Base-by-base conservation (phyloP, 2,329 filamentous ascomycete genomes). In the Rutstroemia sp. region DNA sequence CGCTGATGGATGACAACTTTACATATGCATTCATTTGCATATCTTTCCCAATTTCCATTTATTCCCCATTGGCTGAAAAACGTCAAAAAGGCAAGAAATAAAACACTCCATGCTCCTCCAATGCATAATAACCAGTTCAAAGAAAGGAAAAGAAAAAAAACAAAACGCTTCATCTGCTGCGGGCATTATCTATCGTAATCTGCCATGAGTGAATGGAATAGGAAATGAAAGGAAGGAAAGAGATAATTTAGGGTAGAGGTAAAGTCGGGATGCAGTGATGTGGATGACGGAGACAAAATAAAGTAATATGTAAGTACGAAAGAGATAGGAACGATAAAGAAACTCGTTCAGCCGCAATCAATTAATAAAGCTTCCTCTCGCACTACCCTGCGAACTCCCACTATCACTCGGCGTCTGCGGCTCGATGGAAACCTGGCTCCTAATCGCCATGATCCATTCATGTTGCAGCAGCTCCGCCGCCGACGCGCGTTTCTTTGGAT, bases 401-500 rank as follows among this genome's bases (percentile, higher is more conserved):
- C 58, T 63, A 42, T 86, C 83, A 63, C 81, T 85, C 14, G 83
- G 83, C 21, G 82, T 87, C 49, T 76, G 70, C 12, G 83, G 82
- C 63, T 86, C 82, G 30, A 86, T 81, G 12, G 67, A 64, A 7
- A 86, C 81, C 66, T 84, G 79, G 62, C 76, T 83, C 61, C 82
- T 77, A 58, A 86, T 86, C 38, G 76, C 77, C 75, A 83, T 80
- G 62, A 87, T 86, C 94, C 94, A 99, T 68, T 95, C 90, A 71
- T 97, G 92, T 71, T 96, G 90, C 56, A 99, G 77, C 58, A 99
- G 74, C 71, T 97, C 94, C 1, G 92, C 84, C 1, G 94, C 92
- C 34, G 86, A 89, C 17, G 88, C 85, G 58, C 94, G 78, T 68
- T 85, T 85, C 61, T 78, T 79, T 2, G 94, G 90, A 71, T 97